Conservation (phyloP, 371 early-diverging fungal genomes). For the Mortierella sp. region DNA sequence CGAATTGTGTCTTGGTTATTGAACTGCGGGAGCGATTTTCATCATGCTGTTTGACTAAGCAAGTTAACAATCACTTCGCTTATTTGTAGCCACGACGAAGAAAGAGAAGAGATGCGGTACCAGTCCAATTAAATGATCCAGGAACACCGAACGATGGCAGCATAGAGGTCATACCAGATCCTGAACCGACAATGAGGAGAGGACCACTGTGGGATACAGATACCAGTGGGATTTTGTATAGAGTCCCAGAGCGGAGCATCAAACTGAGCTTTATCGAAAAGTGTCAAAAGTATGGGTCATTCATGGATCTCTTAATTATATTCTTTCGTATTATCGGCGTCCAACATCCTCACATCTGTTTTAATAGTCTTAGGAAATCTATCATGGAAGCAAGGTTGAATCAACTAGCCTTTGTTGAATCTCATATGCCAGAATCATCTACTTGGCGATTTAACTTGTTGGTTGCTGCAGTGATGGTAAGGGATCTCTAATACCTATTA, state of each 20-base stretch:
- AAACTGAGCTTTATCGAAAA: conserved; percentile 61
- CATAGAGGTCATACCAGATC: conserved; percentile 56
- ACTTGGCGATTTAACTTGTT: conserved; percentile 31
- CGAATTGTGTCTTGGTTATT: too few relatives aligned
- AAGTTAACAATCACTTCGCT: too few relatives aligned
- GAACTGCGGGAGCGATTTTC: neutral
- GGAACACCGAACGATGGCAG: conserved; percentile 45
- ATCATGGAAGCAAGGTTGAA: conserved; percentile 10
- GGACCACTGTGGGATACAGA: conserved; percentile 27
- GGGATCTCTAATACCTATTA: neutral
- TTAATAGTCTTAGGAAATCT: conserved; percentile 17
- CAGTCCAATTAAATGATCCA: conserved; percentile 26
- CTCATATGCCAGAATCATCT: neutral
- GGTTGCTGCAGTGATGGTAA: conserved; percentile 36
- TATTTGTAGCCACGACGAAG: conserved; percentile 37
- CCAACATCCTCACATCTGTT: neutral
- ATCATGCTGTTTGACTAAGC: too few relatives aligned
- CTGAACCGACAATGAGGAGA: neutral
- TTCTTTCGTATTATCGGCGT: neutral
- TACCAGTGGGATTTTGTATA: conserved; percentile 56
- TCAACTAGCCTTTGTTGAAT: neutral
- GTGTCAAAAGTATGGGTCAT: conserved; percentile 22
- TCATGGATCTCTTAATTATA: neutral
- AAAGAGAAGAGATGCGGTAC: conserved; percentile 33
- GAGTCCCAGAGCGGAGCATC: conserved; percentile 60